Base-by-base conservation (phyloP, 139 green algal genomes). In the Coelastrella sp. region DNA sequence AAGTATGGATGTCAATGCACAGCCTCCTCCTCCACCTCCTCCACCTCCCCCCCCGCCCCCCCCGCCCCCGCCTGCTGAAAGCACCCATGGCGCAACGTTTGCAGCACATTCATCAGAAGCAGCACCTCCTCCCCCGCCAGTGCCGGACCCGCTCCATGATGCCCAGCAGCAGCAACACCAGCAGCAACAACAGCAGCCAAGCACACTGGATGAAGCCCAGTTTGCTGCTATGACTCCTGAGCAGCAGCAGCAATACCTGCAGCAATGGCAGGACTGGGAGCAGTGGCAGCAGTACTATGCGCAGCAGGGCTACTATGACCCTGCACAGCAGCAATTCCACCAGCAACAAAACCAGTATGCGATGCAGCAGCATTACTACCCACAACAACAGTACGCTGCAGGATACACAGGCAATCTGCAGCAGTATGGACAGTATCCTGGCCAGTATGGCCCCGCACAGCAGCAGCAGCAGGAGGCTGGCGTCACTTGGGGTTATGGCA, bases 211-310 rank as follows among this genome's bases (percentile, higher is more conserved):
- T 7, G 80, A 91, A 7, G 92, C 93, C 35, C 93, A 95, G 90
- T 92, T 94, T 87, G 90, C 90, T 20, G 80, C 88, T 1, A 78
- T 92, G 92, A 89, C 92, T 1, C 82, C 82, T 22, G 82, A 87
- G 24, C 82, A 87, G 82, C 82, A 87, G 63, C 82, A 87, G 82
- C 82, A 87, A 27, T 87, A 87, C 25, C 82, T 93, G 92, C 84
- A 92, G 88, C 93, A 95, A 90, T 95, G 92, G 88, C 85, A 93
- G 74, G 87, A 93, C 56, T 92, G 91, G 7, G 87, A 87, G 49
- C 84, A 90, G 72, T 84, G 89, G 70, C 87, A 79, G 73, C 88
- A 93, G 73, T 65, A 74, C 24, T 84, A 91, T 70, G 88, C 82
- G 20, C 84, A 91, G 60, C 84, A 91, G 27, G 76, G 85, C 19